Base-by-base conservation (phyloP, 192 early-diverging fungal genomes). In the Spinellus fusiger region DNA sequence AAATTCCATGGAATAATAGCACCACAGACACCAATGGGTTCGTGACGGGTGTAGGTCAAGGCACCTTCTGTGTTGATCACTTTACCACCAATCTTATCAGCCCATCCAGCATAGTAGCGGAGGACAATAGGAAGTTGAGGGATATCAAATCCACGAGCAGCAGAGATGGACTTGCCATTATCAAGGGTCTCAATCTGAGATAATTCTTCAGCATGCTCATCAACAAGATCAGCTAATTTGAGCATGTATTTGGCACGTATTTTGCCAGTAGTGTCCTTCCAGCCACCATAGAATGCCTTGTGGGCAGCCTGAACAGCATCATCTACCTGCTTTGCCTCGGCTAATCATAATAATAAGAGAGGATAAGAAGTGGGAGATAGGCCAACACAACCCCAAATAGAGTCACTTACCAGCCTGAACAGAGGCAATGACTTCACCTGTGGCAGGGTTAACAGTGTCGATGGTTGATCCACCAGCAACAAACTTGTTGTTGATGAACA, bases 1-100 rank as follows among this genome's bases (percentile, higher is more conserved):
- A 85, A 83, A 63, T 86, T 90, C 77, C 86, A 90, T 9, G 91
- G 87, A n/a, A 87, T 90, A 51, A 93, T 90, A 27, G 87, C 69
- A 25, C 79, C 91, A 59, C 79, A 82, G 25, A 91, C 85, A 47
- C 92, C 92, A 25, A 82, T 74, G 4, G 87, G 84, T 66, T 86
- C 76, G 18, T 76, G 69, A 34, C 83, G 73, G 1, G 77, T 81
- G 47, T 79, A 87, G 3, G 75, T 84, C 46, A 78, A 61, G 4
- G 70, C 65, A n/a, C 64, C 73, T 44, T 73, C 67, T 16, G 82
- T 77, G 1, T 73, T 70, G 56, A 75, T 76, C 26, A 65, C 71
- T 59, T 83, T 74, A 44, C 76, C 79, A 44, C 80, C 71, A 10
- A 85, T 66, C 76, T 92, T 84, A 29, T 84, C 74, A 28, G 86